Evolutionary conservation across 2,329 filamentous ascomycete species (phyloP).

Genomic region (Ophiostoma ips): DNA sequence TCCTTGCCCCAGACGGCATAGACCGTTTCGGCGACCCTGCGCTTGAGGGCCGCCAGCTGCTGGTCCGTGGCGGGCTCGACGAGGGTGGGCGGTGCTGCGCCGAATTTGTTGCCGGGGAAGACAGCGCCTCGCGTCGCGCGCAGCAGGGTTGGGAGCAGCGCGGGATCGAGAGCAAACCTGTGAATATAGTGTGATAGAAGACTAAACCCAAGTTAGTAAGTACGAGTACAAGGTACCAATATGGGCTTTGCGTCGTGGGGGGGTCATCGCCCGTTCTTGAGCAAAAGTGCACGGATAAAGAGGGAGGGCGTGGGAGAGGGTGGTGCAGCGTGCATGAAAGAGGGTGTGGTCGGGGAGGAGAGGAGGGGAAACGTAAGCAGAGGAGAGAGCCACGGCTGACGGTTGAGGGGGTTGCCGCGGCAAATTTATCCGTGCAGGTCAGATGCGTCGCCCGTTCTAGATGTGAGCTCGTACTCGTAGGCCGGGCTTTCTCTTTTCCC

Average conservation of each 20-base stretch:
- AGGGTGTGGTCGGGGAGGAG: not conserved
- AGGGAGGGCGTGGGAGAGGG: not conserved
- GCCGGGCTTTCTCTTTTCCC: no score
- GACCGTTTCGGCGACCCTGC: conserved; percentile 13
- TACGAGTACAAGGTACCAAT: no score
- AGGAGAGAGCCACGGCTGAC: not conserved
- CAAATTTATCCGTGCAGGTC: not conserved
- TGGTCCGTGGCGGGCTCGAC: conserved; percentile 45
- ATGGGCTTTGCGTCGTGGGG: no score
- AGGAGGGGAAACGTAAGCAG: not conserved
- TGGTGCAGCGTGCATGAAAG: not conserved
- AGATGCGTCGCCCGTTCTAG: no score
- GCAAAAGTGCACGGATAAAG: not conserved
- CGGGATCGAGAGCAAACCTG: conserved; percentile 45
- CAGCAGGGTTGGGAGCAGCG: conserved; percentile 51
- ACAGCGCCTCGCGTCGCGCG: conserved; percentile 60
- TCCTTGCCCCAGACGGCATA: conserved; percentile 5
- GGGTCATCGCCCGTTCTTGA: not conserved
- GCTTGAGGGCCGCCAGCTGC: conserved; percentile 45
- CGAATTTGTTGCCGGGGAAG: conserved; percentile 74
- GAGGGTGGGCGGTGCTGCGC: conserved; percentile 38
- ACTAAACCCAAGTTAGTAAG: conserved; percentile 23
- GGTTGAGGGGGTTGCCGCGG: not conserved
- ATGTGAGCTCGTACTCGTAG: no score
- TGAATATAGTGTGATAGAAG: conserved; percentile 44